Evolutionary conservation across 495 filamentous ascomycete species (phyloP).

Genomic region (Diplogelasinospora grovesii): DNA sequence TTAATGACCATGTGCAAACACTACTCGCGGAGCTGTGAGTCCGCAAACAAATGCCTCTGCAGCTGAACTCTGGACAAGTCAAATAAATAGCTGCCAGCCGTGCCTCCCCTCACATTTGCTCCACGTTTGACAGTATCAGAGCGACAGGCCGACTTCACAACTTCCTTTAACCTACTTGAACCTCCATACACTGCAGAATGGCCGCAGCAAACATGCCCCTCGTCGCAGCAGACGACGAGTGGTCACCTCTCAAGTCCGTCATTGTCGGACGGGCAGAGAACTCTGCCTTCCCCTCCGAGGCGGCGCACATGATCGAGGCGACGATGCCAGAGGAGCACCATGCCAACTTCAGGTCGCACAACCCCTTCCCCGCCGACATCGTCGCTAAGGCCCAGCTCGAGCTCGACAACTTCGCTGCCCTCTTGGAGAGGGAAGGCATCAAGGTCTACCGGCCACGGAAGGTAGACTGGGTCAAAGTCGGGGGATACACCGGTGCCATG

Average conservation of each 20-base stretch:
- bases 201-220: background rate
- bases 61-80: no score
- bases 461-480: background rate
- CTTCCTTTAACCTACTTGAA: no score
- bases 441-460: background rate
- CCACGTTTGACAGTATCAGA: no score
- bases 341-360: background rate
- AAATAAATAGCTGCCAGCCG: no score
- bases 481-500: slow-evolving; percentile 3
- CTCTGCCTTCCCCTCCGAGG: slow-evolving; percentile 4
- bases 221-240: slow-evolving; percentile 1
- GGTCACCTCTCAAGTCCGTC: slow-evolving; percentile 1
- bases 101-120: no score
- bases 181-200: no score
- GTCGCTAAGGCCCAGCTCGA: background rate
- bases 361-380: background rate
- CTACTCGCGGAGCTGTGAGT: no score
- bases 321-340: background rate
- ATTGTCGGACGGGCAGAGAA: background rate
- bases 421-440: background rate
- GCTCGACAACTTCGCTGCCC: background rate
- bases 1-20: no score
- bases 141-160: no score
- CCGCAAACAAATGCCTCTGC: no score
- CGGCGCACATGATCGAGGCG: slow-evolving; percentile 1